Evolutionary conservation across 331 rosid genomes (phyloP).

Genomic region (Quercus lobata): DNA sequence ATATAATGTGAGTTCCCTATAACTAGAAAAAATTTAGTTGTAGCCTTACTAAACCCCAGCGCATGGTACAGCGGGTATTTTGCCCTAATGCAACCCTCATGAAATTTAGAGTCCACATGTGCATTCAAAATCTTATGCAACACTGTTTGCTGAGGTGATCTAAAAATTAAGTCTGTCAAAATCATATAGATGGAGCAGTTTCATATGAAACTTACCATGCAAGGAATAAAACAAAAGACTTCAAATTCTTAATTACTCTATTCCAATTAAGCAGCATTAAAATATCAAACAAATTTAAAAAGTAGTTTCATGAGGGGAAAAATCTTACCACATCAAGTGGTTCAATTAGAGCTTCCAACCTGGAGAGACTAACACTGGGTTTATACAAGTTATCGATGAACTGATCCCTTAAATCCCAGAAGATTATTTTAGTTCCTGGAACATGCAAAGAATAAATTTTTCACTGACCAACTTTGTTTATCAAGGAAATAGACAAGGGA

Average conservation of each 20-base stretch:
- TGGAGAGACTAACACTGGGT: conserved; percentile 67
- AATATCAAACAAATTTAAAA: conserved; percentile 4
- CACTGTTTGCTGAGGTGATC: background rate
- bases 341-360: conserved; percentile 80
- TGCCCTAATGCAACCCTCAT: background rate
- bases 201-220: background rate
- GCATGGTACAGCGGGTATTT: background rate
- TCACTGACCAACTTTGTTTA: conserved; percentile 13
- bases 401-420: conserved; percentile 90
- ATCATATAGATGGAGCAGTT: background rate
- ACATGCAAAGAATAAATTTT: conserved; percentile 13
- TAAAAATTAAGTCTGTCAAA: background rate
- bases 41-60: background rate
- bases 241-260: background rate
- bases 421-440: conserved; percentile 96
- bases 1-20: background rate
- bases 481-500: conserved; percentile 8
- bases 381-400: conserved; percentile 80
- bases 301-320: conserved; percentile 8
- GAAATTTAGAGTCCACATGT: background rate
- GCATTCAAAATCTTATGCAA: background rate
- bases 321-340: conserved; percentile 79
- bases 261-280: conserved; percentile 10
- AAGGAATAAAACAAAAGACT: background rate
- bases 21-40: background rate